These are phyloP conservation scores for Phylloporus sp. DNA, from an alignment of 768 basidiomycete species.

Conservation along the genomic window DNA sequence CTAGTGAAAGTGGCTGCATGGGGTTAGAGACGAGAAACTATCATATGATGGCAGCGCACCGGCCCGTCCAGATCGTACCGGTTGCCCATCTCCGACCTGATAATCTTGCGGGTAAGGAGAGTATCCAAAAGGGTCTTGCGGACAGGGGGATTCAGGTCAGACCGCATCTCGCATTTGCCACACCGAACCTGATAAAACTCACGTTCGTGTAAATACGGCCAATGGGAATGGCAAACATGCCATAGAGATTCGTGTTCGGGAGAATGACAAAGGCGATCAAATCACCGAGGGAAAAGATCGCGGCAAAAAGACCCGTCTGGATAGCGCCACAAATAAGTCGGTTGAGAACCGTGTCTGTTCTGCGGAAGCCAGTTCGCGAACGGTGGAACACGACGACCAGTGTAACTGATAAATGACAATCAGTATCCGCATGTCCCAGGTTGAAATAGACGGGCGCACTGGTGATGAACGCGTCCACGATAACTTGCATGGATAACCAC, in stretches of 20 bases:
- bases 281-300: neutral
- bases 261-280: constrained; percentile 21
- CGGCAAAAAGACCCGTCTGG: neutral
- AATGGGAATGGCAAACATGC: constrained; percentile 37
- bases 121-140: constrained; percentile 9
- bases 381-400: neutral
- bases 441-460: constrained; percentile 19
- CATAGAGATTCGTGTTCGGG: constrained; percentile 31
- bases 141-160: too few relatives aligned
- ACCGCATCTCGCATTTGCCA: too few relatives aligned
- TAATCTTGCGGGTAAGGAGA: constrained; percentile 4
- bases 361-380: neutral
- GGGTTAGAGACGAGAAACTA: neutral
- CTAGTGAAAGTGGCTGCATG: too few relatives aligned
- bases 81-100: neutral
- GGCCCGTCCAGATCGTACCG: too few relatives aligned
- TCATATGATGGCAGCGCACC: too few relatives aligned
- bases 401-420: neutral
- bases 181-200: too few relatives aligned
- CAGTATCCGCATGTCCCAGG: neutral
- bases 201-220: constrained; percentile 31
- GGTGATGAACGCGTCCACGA: constrained; percentile 41
- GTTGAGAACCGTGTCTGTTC: neutral
- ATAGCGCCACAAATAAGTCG: neutral
- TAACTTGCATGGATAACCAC: constrained; percentile 45